Conservation (phyloP, 495 filamentous ascomycete genomes). For the Amphirosellinia nigrospora region DNA sequence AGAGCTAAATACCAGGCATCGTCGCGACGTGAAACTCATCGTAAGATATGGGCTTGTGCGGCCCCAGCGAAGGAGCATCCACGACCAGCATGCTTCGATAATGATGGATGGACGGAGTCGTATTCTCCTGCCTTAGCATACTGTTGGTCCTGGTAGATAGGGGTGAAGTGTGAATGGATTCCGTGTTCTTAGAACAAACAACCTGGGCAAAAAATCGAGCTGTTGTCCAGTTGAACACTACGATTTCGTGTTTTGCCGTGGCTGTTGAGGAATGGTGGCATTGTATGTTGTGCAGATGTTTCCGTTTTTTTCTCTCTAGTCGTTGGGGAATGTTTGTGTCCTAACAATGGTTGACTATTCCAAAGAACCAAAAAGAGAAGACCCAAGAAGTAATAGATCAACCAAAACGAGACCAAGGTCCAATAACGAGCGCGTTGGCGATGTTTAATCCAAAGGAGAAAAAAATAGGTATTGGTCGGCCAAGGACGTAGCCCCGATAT, state of each 20-base stretch:
- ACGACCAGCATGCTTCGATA: conserved; percentile 59
- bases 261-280: conserved; percentile 51
- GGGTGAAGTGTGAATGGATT: conserved; percentile 31
- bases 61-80: conserved; percentile 53
- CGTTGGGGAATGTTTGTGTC: conserved; percentile 31
- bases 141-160: conserved; percentile 45
- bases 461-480: conserved; percentile 30
- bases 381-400: conserved; percentile 50
- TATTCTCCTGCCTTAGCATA: conserved; percentile 43
- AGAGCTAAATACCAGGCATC: conserved; percentile 47
- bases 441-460: conserved; percentile 29
- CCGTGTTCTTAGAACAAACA: conserved; percentile 33
- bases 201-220: conserved; percentile 32
- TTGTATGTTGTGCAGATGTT: conserved; percentile 29
- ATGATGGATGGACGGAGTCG: conserved; percentile 41
- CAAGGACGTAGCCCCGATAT: conserved; percentile 22
- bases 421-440: conserved; percentile 30
- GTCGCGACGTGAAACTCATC: conserved; percentile 52
- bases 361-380: conserved; percentile 43
- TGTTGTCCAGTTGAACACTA: conserved; percentile 54
- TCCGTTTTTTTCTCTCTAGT: conserved; percentile 28
- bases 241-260: conserved; percentile 49
- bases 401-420: no score
- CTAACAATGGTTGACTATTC: conserved; percentile 45
- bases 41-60: conserved; percentile 52